Evolutionary conservation across 768 basidiomycete species (phyloP), one percentile per base, ranked within the genome.

Genomic region (Lentinula sp.): DNA sequence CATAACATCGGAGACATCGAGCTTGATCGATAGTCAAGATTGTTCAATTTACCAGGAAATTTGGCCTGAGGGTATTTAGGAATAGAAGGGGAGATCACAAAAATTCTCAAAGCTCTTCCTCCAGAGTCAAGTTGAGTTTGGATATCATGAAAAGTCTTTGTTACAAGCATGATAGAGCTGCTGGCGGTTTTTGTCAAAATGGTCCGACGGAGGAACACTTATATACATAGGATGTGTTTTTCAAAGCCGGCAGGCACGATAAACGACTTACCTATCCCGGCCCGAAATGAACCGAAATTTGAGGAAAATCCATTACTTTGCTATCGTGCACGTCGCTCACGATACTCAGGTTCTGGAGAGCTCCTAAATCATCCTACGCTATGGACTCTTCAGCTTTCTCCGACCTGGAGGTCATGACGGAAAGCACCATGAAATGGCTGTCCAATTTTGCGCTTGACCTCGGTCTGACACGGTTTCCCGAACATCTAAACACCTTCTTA

Each of bases 41-140:
- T 39, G 10, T 39, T 15, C 7, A 45, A 45, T 45, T 45, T 71
- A 86, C 92, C 93, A 69, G 93, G 94, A 70, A 95, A 96, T 73
- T 88, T 93, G 28, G 93, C 95, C 49, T 93, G 81, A 0, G 95
- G 95, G 70, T 96, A 94, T 52, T 87, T 83, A 10, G 89, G 86
- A 13, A 94, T 70, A 56, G 78, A 80, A 6, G 95, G 95, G 18
- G 91, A 83, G 61, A 95, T 88, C 36, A 97, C 78, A 69, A 88
- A 94, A 43, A 96, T 85, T 58, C 93, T 80, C 63, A 95, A 88
- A 0, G 88, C 86, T 18, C 48, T 50, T 32, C 77, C 69, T 45
- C 71, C 72, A 12, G 77, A 73, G 67, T 87, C 79, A 48, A 91
- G 81, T 55, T 81, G 84, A 58, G 88, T 85, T 43, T 87, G 84